Evolutionary conservation across 306 rosid species (phyloP).

Genomic region (Vigna mungo): DNA sequence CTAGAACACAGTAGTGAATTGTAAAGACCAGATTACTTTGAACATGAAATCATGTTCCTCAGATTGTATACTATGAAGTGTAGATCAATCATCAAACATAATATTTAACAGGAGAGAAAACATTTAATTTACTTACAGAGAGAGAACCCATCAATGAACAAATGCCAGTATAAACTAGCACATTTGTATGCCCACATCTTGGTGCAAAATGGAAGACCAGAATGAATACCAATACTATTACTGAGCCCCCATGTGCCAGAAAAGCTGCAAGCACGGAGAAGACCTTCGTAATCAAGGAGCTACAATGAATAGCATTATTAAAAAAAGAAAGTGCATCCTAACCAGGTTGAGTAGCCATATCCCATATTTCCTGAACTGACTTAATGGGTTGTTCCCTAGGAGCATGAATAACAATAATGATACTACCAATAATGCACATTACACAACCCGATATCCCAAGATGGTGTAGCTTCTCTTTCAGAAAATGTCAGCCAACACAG

Average conservation of each 20-base stretch:
- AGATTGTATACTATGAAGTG: slow-evolving; percentile 2
- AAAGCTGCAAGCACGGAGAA: slow-evolving; percentile 63
- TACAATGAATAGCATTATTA: slow-evolving; percentile 7
- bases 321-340: slow-evolving; percentile 19
- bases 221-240: slow-evolving; percentile 71
- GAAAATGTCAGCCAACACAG: slow-evolving; percentile 81
- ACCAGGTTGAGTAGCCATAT: slow-evolving; percentile 92
- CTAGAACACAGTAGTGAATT: slow-evolving; percentile 11
- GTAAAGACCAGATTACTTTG: slow-evolving; percentile 8
- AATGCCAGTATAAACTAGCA: slow-evolving; percentile 78
- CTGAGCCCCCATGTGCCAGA: slow-evolving; percentile 71
- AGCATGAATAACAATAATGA: slow-evolving; percentile 77
- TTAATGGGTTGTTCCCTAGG: slow-evolving; percentile 72
- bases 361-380: slow-evolving; percentile 83
- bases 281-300: slow-evolving; percentile 32
- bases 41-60: slow-evolving; percentile 19
- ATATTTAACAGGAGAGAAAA: slow-evolving; percentile 14
- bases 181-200: slow-evolving; percentile 76
- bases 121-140: slow-evolving; percentile 58
- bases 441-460: slow-evolving; percentile 86
- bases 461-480: slow-evolving; percentile 74
- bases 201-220: slow-evolving; percentile 81
- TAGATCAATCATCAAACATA: slow-evolving; percentile 28
- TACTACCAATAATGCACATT: slow-evolving; percentile 81
- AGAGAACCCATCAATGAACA: slow-evolving; percentile 96